These are phyloP conservation scores for Triticum dicoccoides DNA, from an alignment of 176 grass and related monocot species.

Conservation along the genomic window DNA sequence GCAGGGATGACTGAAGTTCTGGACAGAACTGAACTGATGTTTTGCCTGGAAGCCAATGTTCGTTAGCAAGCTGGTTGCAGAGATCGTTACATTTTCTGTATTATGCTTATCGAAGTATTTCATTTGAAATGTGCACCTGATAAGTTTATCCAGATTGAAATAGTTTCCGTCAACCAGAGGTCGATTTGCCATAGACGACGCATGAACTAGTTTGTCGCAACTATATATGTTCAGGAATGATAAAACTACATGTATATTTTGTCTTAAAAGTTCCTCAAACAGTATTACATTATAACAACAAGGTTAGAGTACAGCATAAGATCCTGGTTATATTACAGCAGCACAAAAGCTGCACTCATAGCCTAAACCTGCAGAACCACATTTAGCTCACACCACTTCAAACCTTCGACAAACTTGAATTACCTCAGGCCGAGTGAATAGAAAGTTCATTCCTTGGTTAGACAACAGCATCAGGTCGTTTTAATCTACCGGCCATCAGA, in stretches of 20 bases:
- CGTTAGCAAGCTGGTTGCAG: background rate
- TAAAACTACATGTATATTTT: constrained; percentile 17
- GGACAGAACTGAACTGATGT: background rate
- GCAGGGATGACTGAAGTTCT: background rate
- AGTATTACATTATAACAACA: constrained; percentile 22
- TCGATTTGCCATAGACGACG: background rate
- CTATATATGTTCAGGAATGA: background rate
- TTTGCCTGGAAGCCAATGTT: background rate
- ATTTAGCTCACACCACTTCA: constrained; percentile 16
- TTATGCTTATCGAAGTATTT: too few species aligned
- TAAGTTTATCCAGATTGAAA: background rate
- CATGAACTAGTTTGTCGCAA: background rate
- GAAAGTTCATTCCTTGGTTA: constrained; percentile 34
- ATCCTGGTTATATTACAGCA: constrained; percentile 5
- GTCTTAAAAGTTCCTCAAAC: constrained; percentile 7
- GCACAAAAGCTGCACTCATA: constrained; percentile 24
- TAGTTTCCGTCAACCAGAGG: background rate
- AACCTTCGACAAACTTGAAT: constrained; percentile 40
- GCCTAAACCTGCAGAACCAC: constrained; percentile 20
- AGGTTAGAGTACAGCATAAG: constrained; percentile 18
- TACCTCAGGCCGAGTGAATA: constrained; percentile 39
- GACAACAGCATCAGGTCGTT: constrained; percentile 9
- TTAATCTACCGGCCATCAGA: constrained; percentile 20
- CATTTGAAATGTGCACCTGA: background rate
- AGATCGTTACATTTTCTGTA: background rate